Base-by-base conservation (phyloP, 2,329 filamentous ascomycete species). In the Beauveria sp. region DNA sequence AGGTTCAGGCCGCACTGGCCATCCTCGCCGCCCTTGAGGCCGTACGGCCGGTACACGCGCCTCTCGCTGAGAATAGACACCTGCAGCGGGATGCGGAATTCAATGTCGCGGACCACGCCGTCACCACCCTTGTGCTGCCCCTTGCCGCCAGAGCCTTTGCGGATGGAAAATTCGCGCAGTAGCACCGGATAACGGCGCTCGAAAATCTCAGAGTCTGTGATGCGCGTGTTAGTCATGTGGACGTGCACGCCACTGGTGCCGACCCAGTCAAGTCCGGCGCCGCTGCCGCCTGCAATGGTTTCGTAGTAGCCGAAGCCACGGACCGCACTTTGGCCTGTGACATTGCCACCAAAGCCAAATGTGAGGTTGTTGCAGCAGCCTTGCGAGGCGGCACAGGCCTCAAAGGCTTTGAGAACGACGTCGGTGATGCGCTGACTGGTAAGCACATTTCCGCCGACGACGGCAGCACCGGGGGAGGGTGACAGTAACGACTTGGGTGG, bases 311-410 rank as follows among this genome's bases (percentile, higher is more conserved):
- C 76, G 61, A 78, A 78, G 20, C 77, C 76, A 52, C 72, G 74
- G 24, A 78, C 66, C 3, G 71, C 71, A 38, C 73, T 66, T 47
- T 72, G 65, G 5, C 75, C 74, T 1, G 69, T 71, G 42, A 75
- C 67, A 58, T 77, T 78, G 8, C 76, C 76, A 9, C 76, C 87
- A 68, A 91, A 91, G 56, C 89, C 90, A 68, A 95, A 93, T 0
- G 90, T 93, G 9, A 95, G 79, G 69, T 93, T 95, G 73, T 93
- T 93, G 70, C 87, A 90, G 73, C 90, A 88, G 14, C 90, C 90
- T 68, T 93, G 90, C 9, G 82, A 87, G 14, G 90, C 90, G 3
- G 90, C 89, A 65, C 88, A 92, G 1, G 90, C 90, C 62, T 85
- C 80, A 78, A 93, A 93, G 1, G 90, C 90, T 69, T 89, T 90